These are phyloP conservation scores for Starmerella stellata DNA, from an alignment of 805 yeast genomes.

Conservation along the genomic window DNA sequence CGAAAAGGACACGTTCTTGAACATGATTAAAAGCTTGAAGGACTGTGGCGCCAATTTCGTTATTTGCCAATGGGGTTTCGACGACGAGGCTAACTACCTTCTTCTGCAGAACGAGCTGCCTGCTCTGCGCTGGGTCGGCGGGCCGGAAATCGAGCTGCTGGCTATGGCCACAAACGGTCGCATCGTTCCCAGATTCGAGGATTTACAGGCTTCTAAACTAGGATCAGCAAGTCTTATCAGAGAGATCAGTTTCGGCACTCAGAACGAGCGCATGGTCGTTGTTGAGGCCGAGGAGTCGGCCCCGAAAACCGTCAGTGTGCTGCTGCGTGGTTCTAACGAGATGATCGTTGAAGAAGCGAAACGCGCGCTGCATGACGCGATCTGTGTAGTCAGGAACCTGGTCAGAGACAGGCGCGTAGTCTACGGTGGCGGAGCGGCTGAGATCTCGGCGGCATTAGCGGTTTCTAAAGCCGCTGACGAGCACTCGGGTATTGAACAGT, in stretches of 20 bases:
- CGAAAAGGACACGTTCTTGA: constrained; percentile 76
- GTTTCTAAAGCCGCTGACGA: constrained; percentile 82
- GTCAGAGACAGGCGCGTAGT: constrained; percentile 83
- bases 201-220: constrained; percentile 58
- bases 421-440: constrained; percentile 99
- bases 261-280: constrained; percentile 87
- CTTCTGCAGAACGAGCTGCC: constrained; percentile 74
- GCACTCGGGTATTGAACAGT: constrained; percentile 90
- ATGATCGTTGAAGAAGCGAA: constrained; percentile 96
- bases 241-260: constrained; percentile 89
- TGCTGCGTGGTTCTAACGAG: constrained; percentile 87
- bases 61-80: constrained; percentile 98
- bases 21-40: constrained; percentile 78
- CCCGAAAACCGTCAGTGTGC: constrained; percentile 75
- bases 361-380: constrained; percentile 88
- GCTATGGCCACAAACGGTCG: constrained; percentile 97
- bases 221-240: constrained; percentile 75
- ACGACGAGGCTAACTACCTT: constrained; percentile 93
- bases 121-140: constrained; percentile 98
- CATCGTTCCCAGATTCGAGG: constrained; percentile 94
- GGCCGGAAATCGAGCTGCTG: constrained; percentile 82
- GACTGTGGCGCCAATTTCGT: constrained; percentile 87
- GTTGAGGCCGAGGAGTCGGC: constrained; percentile 58
- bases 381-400: constrained; percentile 92
- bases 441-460: constrained; percentile 78